These are phyloP conservation scores for Citrus australasica DNA, from an alignment of 345 rosid species.

Conservation along the genomic window DNA sequence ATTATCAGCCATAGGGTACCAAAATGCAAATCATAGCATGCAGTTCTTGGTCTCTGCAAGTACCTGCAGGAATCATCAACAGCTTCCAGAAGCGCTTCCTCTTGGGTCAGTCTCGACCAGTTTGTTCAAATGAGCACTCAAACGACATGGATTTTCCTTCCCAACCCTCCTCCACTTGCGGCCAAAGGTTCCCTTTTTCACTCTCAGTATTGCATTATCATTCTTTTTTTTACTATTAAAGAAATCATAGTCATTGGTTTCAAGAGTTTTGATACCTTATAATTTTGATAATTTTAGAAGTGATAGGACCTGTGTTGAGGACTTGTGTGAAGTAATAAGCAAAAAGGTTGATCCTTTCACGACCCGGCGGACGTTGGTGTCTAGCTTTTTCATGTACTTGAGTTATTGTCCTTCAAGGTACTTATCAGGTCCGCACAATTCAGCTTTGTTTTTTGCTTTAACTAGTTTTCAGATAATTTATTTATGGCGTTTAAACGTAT, in stretches of 20 bases:
- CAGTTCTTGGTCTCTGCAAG: slow-evolving; percentile 29
- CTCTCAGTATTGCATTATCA: neutral
- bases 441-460: slow-evolving; percentile 25
- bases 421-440: slow-evolving; percentile 79
- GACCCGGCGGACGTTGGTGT: slow-evolving; percentile 49
- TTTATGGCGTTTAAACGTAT: neutral
- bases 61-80: slow-evolving; percentile 11
- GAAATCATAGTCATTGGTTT: neutral
- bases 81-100: slow-evolving; percentile 15
- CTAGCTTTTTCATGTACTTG: slow-evolving; percentile 54
- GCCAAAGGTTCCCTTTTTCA: slow-evolving; percentile 29
- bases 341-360: slow-evolving; percentile 33
- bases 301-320: slow-evolving; percentile 29
- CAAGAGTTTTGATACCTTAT: neutral
- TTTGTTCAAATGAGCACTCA: slow-evolving; percentile 30
- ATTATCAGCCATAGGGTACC: neutral
- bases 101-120: slow-evolving; percentile 24
- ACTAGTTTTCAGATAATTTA: slow-evolving; percentile 3
- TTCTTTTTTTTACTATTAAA: neutral
- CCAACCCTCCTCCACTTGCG: slow-evolving; percentile 22
- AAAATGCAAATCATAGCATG: slow-evolving; percentile 41
- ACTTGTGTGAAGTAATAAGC: slow-evolving; percentile 34
- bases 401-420: slow-evolving; percentile 83
- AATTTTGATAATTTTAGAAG: slow-evolving; percentile 25
- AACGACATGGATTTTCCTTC: slow-evolving; percentile 16